phyloP scores from a whole-genome alignment of 2,329 filamentous ascomycete genomes.

The Clonostachys byssicola region DNA sequence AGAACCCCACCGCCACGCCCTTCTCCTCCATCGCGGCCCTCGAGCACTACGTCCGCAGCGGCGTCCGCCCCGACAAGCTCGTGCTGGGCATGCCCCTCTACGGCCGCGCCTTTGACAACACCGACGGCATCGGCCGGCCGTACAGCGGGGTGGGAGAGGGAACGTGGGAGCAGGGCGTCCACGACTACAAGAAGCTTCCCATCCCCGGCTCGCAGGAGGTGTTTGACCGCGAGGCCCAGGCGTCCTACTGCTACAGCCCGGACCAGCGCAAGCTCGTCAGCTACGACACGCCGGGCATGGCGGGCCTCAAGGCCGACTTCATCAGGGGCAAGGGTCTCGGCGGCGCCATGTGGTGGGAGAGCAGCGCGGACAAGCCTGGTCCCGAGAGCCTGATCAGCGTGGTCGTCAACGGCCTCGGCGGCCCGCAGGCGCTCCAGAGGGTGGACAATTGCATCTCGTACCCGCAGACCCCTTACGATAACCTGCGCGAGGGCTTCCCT shows the following conservation, averaged over 20 bases:
- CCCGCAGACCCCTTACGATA: constrained; percentile 67
- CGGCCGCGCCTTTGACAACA: constrained; percentile 78
- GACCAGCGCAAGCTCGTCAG: constrained; percentile 63
- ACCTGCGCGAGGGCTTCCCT: constrained; percentile 55
- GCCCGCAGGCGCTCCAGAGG: constrained; percentile 41
- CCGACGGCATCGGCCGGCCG: constrained; percentile 65
- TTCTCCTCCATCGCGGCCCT: constrained; percentile 73
- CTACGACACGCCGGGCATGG: constrained; percentile 71
- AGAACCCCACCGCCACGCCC: constrained; percentile 63
- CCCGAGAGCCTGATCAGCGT: constrained; percentile 64
- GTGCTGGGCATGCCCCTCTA: constrained; percentile 92
- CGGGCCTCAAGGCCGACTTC: constrained; percentile 66
- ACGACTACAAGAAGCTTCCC: constrained; percentile 86
- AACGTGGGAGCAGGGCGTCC: constrained; percentile 79
- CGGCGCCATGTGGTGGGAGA: constrained; percentile 98
- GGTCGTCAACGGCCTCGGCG: constrained; percentile 57
- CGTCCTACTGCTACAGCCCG: constrained; percentile 74
- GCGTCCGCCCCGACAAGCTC: constrained; percentile 67
- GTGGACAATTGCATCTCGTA: constrained; percentile 58
- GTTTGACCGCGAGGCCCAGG: constrained; percentile 59
- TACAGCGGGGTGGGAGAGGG: constrained; percentile 74
- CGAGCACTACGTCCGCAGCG: constrained; percentile 61
- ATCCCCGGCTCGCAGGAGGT: constrained; percentile 59
- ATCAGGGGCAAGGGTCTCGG: constrained; percentile 65
- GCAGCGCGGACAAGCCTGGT: constrained; percentile 68